Percentiles rank a stretch among this genome's conserved stretches.
Evolutionary conservation across 2,329 filamentous ascomycete genomes (phyloP).

Genomic region (Colletotrichum gloeosporioides): DNA sequence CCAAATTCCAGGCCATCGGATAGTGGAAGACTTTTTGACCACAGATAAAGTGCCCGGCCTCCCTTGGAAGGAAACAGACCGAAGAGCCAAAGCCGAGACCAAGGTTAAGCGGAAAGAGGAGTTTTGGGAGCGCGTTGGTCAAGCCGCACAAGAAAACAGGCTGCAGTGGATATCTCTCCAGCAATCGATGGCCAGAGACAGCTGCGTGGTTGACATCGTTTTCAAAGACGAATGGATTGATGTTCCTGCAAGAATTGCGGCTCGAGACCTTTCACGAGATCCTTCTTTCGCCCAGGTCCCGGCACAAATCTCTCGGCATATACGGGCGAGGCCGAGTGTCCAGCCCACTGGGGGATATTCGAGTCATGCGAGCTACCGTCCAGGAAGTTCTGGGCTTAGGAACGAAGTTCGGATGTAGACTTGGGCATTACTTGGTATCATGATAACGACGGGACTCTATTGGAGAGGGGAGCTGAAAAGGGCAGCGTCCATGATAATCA

Average conservation of each 20-base stretch:
- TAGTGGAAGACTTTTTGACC: constrained; percentile 12
- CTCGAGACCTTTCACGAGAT: background rate
- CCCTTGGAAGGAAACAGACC: background rate
- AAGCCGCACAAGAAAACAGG: background rate
- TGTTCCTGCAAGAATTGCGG: background rate
- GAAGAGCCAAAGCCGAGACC: background rate
- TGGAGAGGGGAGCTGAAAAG: background rate
- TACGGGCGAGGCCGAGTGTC: background rate
- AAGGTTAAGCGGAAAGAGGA: background rate
- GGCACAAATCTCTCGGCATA: background rate
- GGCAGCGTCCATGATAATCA: background rate
- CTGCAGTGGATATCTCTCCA: constrained; percentile 10
- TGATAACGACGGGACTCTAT: background rate
- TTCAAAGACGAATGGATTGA: constrained; percentile 1
- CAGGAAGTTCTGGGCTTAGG: background rate
- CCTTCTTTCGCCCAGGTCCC: background rate
- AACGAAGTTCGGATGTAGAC: background rate
- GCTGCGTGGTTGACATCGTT: constrained; percentile 17
- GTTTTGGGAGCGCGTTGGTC: constrained; percentile 4
- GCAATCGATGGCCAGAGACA: constrained; percentile 9
- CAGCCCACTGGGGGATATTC: background rate
- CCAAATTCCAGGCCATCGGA: background rate
- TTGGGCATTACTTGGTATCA: background rate
- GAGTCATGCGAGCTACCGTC: background rate
- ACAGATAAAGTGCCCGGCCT: background rate